Evolutionary conservation across 192 early-diverging fungal species (phyloP).

Genomic region (Coemansia sp.): DNA sequence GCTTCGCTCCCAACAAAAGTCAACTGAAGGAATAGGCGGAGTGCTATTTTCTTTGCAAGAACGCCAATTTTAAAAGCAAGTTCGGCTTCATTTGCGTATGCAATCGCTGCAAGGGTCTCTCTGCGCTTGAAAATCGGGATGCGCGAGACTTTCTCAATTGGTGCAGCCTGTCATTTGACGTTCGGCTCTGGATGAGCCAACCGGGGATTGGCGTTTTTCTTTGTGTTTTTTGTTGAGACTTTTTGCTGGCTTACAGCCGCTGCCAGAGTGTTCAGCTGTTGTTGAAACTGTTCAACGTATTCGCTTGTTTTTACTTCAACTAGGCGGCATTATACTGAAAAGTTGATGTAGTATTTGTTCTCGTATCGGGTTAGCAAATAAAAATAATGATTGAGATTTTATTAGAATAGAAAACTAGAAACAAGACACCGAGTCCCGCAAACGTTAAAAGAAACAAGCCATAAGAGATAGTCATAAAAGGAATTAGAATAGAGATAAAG

Average conservation of each 20-base stretch:
- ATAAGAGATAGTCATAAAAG: slow-evolving; percentile 3
- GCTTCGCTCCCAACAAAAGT: neutral
- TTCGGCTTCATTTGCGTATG: neutral
- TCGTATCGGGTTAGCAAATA: neutral
- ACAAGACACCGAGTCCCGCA: slow-evolving; percentile 4
- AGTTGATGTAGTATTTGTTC: too few relatives aligned
- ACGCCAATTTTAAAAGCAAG: neutral
- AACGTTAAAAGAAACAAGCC: slow-evolving; percentile 2
- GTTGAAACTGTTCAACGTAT: too few relatives aligned
- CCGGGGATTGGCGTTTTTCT: too few relatives aligned
- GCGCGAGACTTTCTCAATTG: neutral
- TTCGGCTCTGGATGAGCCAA: too few relatives aligned
- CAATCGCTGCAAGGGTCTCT: neutral
- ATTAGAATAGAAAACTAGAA: neutral
- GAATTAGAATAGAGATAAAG: neutral
- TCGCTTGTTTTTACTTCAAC: too few relatives aligned
- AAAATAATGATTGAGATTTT: neutral
- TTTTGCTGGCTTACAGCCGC: too few relatives aligned
- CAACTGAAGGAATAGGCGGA: neutral
- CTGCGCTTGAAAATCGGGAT: neutral
- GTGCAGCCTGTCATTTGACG: too few relatives aligned
- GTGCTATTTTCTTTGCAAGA: neutral
- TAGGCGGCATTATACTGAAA: too few relatives aligned
- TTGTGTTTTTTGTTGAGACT: too few relatives aligned
- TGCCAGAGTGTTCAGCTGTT: too few relatives aligned